These are phyloP conservation scores for Entrophospora sp. DNA, from an alignment of 192 early-diverging fungal species.

Conservation along the genomic window DNA sequence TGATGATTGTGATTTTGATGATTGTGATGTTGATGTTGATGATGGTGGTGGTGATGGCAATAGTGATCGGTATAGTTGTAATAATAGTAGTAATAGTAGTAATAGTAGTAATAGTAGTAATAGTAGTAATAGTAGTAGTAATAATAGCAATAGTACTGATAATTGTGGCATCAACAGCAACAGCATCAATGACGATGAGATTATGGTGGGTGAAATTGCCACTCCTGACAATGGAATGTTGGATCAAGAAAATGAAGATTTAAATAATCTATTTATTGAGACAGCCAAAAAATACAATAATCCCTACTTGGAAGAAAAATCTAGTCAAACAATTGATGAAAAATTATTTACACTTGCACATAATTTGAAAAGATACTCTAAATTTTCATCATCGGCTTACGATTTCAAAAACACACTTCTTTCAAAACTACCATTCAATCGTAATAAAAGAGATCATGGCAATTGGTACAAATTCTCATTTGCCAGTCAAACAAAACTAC, in stretches of 20 bases:
- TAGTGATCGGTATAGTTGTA: too few relatives aligned
- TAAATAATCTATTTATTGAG: conserved; percentile 1
- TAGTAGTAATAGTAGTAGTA: too few relatives aligned
- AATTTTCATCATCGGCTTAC: conserved; percentile 26
- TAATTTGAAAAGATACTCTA: conserved; percentile 29
- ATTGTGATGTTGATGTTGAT: too few relatives aligned
- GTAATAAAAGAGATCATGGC: background rate
- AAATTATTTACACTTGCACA: conserved; percentile 21
- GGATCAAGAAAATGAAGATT: conserved; percentile 1
- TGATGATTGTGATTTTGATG: too few relatives aligned
- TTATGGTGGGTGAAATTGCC: conserved; percentile 17
- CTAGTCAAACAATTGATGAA: conserved; percentile 14
- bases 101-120: too few relatives aligned
- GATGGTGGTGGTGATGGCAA: too few relatives aligned
- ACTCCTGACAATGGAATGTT: background rate
- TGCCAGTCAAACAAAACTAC: conserved; percentile 20
- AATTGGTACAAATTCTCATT: conserved; percentile 7
- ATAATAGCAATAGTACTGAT: too few relatives aligned
- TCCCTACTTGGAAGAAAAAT: conserved; percentile 14
- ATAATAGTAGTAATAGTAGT: too few relatives aligned
- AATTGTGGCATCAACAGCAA: too few relatives aligned
- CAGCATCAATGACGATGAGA: background rate
- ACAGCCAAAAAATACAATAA: conserved; percentile 16
- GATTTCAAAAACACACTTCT: conserved; percentile 15
- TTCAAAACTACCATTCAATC: background rate